Conservation (phyloP, 2,329 filamentous ascomycete species). For the Colletotrichum australisinense region DNA sequence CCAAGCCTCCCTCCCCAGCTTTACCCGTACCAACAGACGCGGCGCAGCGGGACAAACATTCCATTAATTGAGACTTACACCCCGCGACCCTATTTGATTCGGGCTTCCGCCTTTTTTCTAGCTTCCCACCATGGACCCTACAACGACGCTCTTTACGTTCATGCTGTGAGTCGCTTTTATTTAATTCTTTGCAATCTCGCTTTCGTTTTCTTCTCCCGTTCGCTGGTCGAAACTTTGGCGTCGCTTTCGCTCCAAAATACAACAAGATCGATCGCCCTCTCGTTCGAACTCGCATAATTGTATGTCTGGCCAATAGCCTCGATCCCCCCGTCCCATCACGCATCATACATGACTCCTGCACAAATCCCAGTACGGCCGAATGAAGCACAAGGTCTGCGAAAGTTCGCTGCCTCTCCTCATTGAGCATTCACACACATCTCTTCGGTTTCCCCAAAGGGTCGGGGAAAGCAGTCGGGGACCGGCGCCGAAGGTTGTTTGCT, state of each 20-base stretch:
- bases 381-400: slow-evolving; percentile 15
- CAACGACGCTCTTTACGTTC: slow-evolving; percentile 48
- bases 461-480: slow-evolving; percentile 25
- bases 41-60: slow-evolving; percentile 4
- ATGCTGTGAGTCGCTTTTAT: slow-evolving; percentile 64
- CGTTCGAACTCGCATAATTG: slow-evolving; percentile 27
- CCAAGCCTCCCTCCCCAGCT: slow-evolving; percentile 14
- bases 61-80: slow-evolving; percentile 16
- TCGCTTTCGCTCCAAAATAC: slow-evolving; percentile 17
- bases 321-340: slow-evolving; percentile 20
- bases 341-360: not conserved
- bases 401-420: slow-evolving; percentile 25
- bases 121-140: slow-evolving; percentile 62
- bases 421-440: slow-evolving; percentile 5
- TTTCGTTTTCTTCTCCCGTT: slow-evolving; percentile 36
- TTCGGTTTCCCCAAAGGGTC: slow-evolving; percentile 14
- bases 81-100: slow-evolving; percentile 20
- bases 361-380: not conserved
- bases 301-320: slow-evolving; percentile 22
- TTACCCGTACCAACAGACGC: slow-evolving; percentile 2
- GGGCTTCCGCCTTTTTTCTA: slow-evolving; percentile 9
- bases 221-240: slow-evolving; percentile 31
- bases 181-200: slow-evolving; percentile 38
- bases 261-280: not conserved
- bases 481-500: slow-evolving; percentile 30